These are phyloP conservation scores for Teunomyces atbi DNA, from an alignment of 805 yeast species.

Conservation along the genomic window DNA sequence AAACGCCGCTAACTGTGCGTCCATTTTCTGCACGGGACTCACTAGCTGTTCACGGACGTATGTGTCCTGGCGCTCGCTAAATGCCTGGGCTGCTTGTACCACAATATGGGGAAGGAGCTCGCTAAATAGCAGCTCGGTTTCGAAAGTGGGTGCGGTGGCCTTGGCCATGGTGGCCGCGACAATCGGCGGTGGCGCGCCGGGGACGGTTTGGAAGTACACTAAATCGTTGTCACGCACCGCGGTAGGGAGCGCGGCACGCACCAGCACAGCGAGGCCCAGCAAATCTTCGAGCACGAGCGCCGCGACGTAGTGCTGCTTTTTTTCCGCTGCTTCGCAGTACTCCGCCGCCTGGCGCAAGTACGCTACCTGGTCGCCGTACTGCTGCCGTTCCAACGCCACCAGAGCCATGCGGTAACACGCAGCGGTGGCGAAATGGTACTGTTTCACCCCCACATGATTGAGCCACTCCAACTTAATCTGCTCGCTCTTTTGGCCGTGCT, in stretches of 20 bases:
- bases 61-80: conserved; percentile 59
- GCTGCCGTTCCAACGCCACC: conserved; percentile 43
- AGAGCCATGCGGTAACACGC: conserved; percentile 63
- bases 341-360: conserved; percentile 45
- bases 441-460: conserved; percentile 57
- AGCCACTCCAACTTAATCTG: conserved; percentile 60
- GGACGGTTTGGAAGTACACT: conserved; percentile 68
- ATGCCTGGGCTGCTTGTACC: conserved; percentile 65
- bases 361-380: conserved; percentile 73
- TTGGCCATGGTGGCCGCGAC: conserved; percentile 58
- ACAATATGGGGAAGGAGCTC: conserved; percentile 65
- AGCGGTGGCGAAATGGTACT: conserved; percentile 66
- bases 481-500: conserved; percentile 41
- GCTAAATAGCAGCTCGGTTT: conserved; percentile 42
- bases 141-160: conserved; percentile 31
- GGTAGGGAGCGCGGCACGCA: conserved; percentile 45
- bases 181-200: conserved; percentile 42
- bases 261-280: conserved; percentile 44
- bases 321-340: conserved; percentile 36
- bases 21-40: conserved; percentile 50
- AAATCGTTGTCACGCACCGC: conserved; percentile 81
- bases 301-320: conserved; percentile 41
- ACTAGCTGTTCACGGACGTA: conserved; percentile 46
- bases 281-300: conserved; percentile 50
- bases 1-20: conserved; percentile 42